Conservation (phyloP, 2,329 filamentous ascomycete genomes). For the Botrytis porri region DNA sequence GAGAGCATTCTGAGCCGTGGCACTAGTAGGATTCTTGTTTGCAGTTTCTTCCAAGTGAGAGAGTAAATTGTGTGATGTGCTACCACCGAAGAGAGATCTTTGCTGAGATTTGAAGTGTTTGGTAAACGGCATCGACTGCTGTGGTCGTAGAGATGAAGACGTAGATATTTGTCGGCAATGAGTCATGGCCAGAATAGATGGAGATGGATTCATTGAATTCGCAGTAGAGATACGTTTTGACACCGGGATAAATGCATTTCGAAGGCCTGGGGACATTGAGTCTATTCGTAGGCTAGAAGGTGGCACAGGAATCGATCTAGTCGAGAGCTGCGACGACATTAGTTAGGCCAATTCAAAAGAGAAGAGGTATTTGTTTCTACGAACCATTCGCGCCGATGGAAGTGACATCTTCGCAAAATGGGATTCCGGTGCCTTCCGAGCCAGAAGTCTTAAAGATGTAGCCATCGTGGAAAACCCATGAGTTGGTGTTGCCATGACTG, state of each 20-base stretch:
- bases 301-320: slow-evolving; percentile 20
- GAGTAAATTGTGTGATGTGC: slow-evolving; percentile 58
- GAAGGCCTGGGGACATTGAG: neutral
- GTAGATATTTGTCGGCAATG: slow-evolving; percentile 32
- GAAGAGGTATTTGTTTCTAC: neutral
- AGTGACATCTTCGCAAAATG: slow-evolving; percentile 5
- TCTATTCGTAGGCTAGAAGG: slow-evolving; percentile 22
- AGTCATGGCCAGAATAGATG: slow-evolving; percentile 18
- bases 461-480: slow-evolving; percentile 14
- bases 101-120: slow-evolving; percentile 24
- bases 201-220: slow-evolving; percentile 27
- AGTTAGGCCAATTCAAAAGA: neutral
- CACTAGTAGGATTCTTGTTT: slow-evolving; percentile 86
- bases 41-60: slow-evolving; percentile 87
- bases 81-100: slow-evolving; percentile 33
- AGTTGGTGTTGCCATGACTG: slow-evolving; percentile 17
- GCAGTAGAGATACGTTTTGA: slow-evolving; percentile 23
- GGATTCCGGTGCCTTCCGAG: slow-evolving; percentile 1
- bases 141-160: slow-evolving; percentile 25
- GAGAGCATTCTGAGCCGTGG: slow-evolving; percentile 86
- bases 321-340: slow-evolving; percentile 14
- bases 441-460: slow-evolving; percentile 9
- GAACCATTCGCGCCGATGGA: slow-evolving; percentile 10
- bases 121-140: slow-evolving; percentile 20
- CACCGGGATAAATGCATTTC: neutral